Percentiles rank a stretch among this genome's conserved stretches.
phyloP scores from a whole-genome alignment of 192 early-diverging fungal genomes.

The Backusella mclennaniae region DNA sequence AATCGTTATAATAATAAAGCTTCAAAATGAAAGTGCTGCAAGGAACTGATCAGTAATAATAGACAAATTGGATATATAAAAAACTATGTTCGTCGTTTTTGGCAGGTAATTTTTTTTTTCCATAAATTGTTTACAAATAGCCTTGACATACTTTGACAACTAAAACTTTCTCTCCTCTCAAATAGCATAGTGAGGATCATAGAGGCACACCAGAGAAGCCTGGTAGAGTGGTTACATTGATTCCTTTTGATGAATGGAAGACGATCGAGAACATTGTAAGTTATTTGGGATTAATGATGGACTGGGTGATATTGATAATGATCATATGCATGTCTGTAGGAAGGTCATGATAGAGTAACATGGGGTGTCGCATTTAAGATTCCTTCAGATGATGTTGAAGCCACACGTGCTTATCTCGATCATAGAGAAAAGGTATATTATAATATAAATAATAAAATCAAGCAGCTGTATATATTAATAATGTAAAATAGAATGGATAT shows the following conservation, averaged over 20 bases:
- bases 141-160: conserved; percentile 21
- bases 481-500: conserved; percentile 69
- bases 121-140: not conserved
- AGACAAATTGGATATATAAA: conserved; percentile 64
- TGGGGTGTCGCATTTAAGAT: conserved; percentile 89
- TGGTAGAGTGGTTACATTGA: conserved; percentile 85
- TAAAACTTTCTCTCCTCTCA: conserved; percentile 10
- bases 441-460: too few species aligned
- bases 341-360: conserved; percentile 51
- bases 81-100: conserved; percentile 71
- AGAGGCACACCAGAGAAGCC: conserved; percentile 76
- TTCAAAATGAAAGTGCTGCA: not conserved
- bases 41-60: not conserved
- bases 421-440: conserved; percentile 73
- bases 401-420: conserved; percentile 75
- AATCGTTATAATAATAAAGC: not conserved
- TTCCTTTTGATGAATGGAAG: conserved; percentile 71
- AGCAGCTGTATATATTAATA: too few species aligned
- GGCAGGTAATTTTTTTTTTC: conserved; percentile 53
- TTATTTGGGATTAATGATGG: not conserved
- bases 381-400: conserved; percentile 54
- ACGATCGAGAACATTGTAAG: conserved; percentile 48
- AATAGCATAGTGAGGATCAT: conserved; percentile 78
- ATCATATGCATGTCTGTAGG: conserved; percentile 16
- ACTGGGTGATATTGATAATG: not conserved